A percentile compares a stretch with the other conserved stretches of the same genome.
These are phyloP conservation scores for Grigorovia jiainica DNA, from an alignment of 805 yeast genomes.

Conservation along the genomic window DNA sequence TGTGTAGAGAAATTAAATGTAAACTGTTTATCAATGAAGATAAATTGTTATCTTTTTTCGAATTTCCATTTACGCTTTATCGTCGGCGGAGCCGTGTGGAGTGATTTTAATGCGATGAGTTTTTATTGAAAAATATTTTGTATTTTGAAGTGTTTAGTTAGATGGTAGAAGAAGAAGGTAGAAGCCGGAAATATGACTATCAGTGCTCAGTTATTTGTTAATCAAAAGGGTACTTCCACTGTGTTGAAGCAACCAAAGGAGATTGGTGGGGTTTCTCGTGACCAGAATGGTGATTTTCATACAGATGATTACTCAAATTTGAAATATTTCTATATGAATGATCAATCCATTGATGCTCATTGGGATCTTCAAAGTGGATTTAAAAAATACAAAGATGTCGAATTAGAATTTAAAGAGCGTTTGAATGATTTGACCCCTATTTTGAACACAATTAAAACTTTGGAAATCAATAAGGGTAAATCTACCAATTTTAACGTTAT, in stretches of 20 bases:
- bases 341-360: conserved; percentile 49
- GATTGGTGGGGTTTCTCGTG: conserved; percentile 55
- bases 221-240: conserved; percentile 49
- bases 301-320: conserved; percentile 43
- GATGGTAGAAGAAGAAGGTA: too few species aligned
- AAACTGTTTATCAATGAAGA: too few species aligned
- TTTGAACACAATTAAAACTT: conserved; percentile 42
- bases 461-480: conserved; percentile 38
- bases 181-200: conserved; percentile 21
- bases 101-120: not conserved
- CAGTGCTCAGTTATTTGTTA: conserved; percentile 24
- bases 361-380: conserved; percentile 61
- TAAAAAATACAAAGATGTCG: conserved; percentile 45
- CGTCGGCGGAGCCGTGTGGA: not conserved
- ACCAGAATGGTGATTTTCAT: conserved; percentile 39
- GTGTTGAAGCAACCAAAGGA: conserved; percentile 83
- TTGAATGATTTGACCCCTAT: conserved; percentile 39
- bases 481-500: conserved; percentile 54
- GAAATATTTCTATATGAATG: conserved; percentile 76
- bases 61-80: too few species aligned
- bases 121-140: too few species aligned
- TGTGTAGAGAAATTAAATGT: too few species aligned
- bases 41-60: too few species aligned
- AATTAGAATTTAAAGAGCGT: conserved; percentile 39
- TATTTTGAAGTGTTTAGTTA: not conserved